Evolutionary conservation across 495 filamentous ascomycete species (phyloP).

Genomic region (Oleoguttula mirabilis): DNA sequence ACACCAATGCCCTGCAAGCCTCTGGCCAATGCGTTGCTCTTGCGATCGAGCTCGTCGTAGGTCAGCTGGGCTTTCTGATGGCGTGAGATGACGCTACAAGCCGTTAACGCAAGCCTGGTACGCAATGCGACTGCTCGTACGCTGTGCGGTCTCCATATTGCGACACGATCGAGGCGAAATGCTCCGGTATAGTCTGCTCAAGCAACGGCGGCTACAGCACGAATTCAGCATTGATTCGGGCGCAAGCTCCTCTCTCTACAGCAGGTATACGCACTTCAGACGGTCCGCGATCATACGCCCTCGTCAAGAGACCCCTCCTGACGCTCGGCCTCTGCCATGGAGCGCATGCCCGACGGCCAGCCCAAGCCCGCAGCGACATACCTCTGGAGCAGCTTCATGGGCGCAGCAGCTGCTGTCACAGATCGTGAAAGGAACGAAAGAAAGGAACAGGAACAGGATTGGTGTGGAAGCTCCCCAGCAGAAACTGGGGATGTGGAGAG

Average conservation of each 20-base stretch:
- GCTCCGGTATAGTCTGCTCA: constrained; percentile 64
- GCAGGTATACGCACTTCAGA: constrained; percentile 23
- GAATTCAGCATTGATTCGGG: too few species aligned
- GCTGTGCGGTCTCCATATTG: constrained; percentile 64
- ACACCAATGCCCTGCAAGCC: constrained; percentile 66
- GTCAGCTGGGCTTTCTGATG: constrained; percentile 54
- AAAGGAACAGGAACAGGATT: too few species aligned
- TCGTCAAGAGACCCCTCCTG: constrained; percentile 18
- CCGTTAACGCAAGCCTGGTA: background rate
- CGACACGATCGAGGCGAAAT: constrained; percentile 62
- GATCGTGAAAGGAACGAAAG: too few species aligned
- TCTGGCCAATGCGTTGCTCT: constrained; percentile 65
- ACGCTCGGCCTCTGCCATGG: background rate
- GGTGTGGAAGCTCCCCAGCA: too few species aligned
- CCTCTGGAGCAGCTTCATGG: too few species aligned
- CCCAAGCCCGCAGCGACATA: constrained; percentile 13
- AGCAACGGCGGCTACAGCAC: constrained; percentile 59
- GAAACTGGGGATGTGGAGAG: too few species aligned
- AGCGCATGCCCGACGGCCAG: constrained; percentile 6
- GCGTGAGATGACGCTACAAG: constrained; percentile 47
- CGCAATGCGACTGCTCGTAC: constrained; percentile 35
- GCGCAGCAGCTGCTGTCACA: too few species aligned
- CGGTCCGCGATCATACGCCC: constrained; percentile 28
- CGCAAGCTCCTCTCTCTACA: too few species aligned
- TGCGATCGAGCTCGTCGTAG: constrained; percentile 60